These are phyloP conservation scores for Sicyos edulis DNA, from an alignment of 306 rosid species.

Conservation along the genomic window DNA sequence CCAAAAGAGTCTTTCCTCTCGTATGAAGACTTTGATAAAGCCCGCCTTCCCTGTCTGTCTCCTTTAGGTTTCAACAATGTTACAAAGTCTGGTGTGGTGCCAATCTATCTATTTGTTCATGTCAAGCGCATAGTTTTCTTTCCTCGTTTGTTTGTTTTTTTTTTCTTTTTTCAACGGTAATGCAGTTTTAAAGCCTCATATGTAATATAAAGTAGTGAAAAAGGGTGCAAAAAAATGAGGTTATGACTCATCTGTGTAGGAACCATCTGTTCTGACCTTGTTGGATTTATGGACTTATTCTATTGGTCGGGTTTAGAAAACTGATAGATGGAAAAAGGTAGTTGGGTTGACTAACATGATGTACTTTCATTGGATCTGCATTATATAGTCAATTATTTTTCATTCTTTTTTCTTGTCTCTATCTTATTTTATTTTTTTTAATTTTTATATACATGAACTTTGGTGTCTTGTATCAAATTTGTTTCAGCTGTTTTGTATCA, in stretches of 20 bases:
- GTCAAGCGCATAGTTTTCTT: background rate
- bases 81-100: background rate
- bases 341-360: background rate
- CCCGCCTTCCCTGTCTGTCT: background rate
- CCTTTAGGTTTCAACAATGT: background rate
- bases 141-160: too few species aligned
- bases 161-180: background rate
- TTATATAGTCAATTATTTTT: background rate
- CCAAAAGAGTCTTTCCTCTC: too few species aligned
- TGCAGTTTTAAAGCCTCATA: background rate
- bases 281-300: background rate
- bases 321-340: background rate
- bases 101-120: background rate
- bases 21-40: too few species aligned
- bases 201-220: too few species aligned
- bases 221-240: background rate
- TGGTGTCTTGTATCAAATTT: conserved; percentile 5
- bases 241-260: background rate
- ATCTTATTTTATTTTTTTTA: background rate
- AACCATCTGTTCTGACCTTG: background rate
- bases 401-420: too few species aligned
- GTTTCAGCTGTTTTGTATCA: background rate
- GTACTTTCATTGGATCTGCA: background rate
- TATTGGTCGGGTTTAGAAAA: background rate
- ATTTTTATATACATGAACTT: background rate